A percentile compares a stretch with the other conserved stretches of the same genome.
These are phyloP conservation scores for Agroathelia rolfsii DNA, from an alignment of 1,284 basidiomycete genomes.

Conservation along the genomic window DNA sequence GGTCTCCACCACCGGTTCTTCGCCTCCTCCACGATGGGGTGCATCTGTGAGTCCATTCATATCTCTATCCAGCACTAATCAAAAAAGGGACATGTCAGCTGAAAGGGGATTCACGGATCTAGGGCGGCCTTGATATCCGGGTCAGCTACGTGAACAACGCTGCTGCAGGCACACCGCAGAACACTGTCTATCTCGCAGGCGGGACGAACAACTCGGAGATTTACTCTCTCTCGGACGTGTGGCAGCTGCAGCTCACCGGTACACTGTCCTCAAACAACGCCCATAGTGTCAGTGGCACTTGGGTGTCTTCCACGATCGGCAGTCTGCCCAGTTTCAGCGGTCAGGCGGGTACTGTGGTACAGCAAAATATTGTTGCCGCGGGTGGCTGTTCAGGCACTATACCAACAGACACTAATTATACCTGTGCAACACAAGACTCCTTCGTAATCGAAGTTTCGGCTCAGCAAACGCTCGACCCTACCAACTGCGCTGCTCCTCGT, in stretches of 20 bases:
- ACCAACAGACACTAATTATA: slow-evolving; percentile 25
- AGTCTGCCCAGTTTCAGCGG: slow-evolving; percentile 28
- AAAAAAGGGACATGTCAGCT: no score
- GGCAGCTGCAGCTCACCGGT: slow-evolving; percentile 58
- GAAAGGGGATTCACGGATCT: no score
- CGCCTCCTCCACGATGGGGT: slow-evolving; percentile 54
- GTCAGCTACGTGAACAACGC: slow-evolving; percentile 31
- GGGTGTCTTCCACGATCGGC: slow-evolving; percentile 38
- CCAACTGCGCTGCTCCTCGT: slow-evolving; percentile 60
- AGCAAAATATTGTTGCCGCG: slow-evolving; percentile 38
- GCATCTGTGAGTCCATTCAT: no score
- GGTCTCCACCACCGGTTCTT: slow-evolving; percentile 37
- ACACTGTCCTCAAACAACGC: slow-evolving; percentile 58
- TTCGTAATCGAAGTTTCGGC: slow-evolving; percentile 35
- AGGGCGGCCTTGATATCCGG: slow-evolving; percentile 57
- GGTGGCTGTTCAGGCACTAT: slow-evolving; percentile 55
- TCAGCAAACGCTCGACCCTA: slow-evolving; percentile 28
- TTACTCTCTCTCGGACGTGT: slow-evolving; percentile 50
- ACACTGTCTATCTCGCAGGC: slow-evolving; percentile 60
- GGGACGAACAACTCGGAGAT: slow-evolving; percentile 41
- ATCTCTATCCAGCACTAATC: no score
- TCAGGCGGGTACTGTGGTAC: slow-evolving; percentile 48
- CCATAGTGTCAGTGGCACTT: slow-evolving; percentile 39
- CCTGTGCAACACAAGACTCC: slow-evolving; percentile 46
- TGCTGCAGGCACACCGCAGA: slow-evolving; percentile 41